Base-by-base conservation (phyloP, 306 rosid species). In the Abrus precatorius region DNA sequence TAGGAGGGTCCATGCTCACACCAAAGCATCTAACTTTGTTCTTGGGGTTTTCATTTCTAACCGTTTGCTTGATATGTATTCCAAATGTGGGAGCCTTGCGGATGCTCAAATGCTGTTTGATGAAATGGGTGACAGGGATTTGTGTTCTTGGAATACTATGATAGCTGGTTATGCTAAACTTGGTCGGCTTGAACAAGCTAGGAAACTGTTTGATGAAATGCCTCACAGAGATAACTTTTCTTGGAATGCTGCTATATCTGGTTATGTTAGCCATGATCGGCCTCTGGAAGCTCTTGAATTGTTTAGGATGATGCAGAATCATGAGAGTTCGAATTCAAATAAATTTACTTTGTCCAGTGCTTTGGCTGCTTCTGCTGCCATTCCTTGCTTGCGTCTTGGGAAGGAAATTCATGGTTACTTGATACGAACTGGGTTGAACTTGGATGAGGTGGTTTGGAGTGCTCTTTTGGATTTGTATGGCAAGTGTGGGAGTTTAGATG, bases 91-190 rank as follows among this genome's bases (percentile, higher is more conserved):
- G 60, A 83, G 90, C 8, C 68, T 90, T 40, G 5, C n/a, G 32
- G 90, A 92, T 29, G 93, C 94, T 40, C 88, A 80, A 76, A 72
- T 5, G 38, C 32, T 87, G 56, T 92, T 92, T 69, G 94, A 90
- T 83, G 87, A 81, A 81, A 92, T 90, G 94, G 49, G 33, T 45
- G 70, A 83, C 7, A 77, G 79, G 47, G 93, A 84, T 87, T 86
- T 90, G 90, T 92, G 94, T 82, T 86, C 93, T 48, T 92, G 93
- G 93, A 92, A 89, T 60, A 90, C 89, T 6, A 78, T 92, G 89
- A 90, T 92, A 20, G 82, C 86, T n/a, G 93, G 88, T 3, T 84
- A 84, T 83, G 90, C 89, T 3, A 88, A 84, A 38, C 47, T 75
- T 59, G 90, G 94, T 27, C 29, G 60, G 55, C 83, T 92, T 67